A percentile compares a stretch with the other conserved stretches of the same genome.
Conservation (phyloP, 495 filamentous ascomycete genomes). For the Penicillium antarcticum region DNA sequence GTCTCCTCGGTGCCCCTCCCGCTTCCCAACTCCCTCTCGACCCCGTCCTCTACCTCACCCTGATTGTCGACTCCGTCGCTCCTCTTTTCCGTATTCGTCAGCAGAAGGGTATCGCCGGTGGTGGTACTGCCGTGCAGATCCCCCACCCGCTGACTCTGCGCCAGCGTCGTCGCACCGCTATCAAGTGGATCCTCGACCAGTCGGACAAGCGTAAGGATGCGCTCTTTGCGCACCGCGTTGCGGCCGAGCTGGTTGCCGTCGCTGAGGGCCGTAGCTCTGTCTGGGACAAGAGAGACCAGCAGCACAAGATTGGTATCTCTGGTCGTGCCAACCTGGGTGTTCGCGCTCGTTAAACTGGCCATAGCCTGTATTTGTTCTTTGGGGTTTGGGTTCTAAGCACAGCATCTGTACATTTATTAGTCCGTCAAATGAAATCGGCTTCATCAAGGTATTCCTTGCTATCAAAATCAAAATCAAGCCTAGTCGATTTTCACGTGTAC, state of each 20-base stretch:
- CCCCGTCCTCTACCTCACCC: conserved; percentile 72
- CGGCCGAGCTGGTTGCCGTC: conserved; percentile 81
- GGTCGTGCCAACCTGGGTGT: conserved; percentile 65
- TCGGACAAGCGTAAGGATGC: conserved; percentile 66
- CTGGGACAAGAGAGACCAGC: conserved; percentile 71
- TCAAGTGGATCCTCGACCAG: conserved; percentile 83
- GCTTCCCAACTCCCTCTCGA: conserved; percentile 71
- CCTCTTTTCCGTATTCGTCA: conserved; percentile 76
- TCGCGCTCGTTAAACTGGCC: conserved; percentile 18
- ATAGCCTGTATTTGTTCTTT: conserved; percentile 3
- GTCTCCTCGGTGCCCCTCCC: conserved; percentile 71
- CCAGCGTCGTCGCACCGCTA: conserved; percentile 72
- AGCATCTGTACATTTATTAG: conserved; percentile 12
- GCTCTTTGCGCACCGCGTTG: conserved; percentile 72
- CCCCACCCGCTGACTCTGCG: conserved; percentile 71
- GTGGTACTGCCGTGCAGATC: conserved; percentile 78
- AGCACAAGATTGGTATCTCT: conserved; percentile 73
- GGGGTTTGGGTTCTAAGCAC: conserved; percentile 4
- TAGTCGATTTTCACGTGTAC: not conserved
- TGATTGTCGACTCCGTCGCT: conserved; percentile 95
- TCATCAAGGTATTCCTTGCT: not conserved
- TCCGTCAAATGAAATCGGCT: conserved; percentile 1
- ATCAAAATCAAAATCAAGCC: not conserved
- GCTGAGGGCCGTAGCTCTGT: conserved; percentile 79
- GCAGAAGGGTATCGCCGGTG: conserved; percentile 76